These are phyloP conservation scores for Fagopyrum tataricum DNA, from an alignment of 148 eudicot species.

Conservation along the genomic window DNA sequence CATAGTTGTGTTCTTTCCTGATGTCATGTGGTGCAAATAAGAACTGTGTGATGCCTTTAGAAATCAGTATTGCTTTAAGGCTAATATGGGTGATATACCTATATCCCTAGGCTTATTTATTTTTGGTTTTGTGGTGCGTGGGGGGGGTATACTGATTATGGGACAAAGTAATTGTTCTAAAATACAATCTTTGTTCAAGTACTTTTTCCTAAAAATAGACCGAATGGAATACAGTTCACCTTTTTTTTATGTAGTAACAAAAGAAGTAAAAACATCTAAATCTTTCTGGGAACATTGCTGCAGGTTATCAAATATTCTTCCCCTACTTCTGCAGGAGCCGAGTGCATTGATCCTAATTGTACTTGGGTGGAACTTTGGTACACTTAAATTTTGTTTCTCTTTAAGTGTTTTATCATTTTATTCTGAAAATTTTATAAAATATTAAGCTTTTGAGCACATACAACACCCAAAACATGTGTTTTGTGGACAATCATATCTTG, in stretches of 20 bases:
- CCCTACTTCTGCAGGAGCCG: slow-evolving; percentile 49
- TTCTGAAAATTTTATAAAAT: neutral
- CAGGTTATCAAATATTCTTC: slow-evolving; percentile 46
- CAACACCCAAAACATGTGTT: neutral
- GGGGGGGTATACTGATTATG: neutral
- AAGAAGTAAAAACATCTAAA: neutral
- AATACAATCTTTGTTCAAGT: neutral
- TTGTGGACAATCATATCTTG: neutral
- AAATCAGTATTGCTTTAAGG: neutral
- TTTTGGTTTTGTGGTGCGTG: neutral
- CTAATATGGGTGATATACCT: neutral
- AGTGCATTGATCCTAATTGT: slow-evolving; percentile 43
- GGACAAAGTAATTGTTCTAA: neutral
- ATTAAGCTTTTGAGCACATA: neutral
- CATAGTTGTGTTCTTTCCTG: neutral
- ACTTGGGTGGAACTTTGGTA: slow-evolving; percentile 51
- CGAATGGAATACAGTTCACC: neutral
- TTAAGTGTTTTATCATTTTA: neutral
- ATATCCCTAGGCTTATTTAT: neutral
- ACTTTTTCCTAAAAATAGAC: neutral
- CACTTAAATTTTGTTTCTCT: neutral
- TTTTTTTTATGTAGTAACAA: neutral
- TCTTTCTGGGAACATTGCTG: slow-evolving; percentile 6
- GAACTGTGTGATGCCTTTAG: neutral
- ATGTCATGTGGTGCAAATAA: slow-evolving; percentile 2